Percentiles rank a stretch among this genome's conserved stretches.
Evolutionary conservation across 1,139 yeast genomes (phyloP).

Genomic region (Scheffersomyces lignicola): DNA sequence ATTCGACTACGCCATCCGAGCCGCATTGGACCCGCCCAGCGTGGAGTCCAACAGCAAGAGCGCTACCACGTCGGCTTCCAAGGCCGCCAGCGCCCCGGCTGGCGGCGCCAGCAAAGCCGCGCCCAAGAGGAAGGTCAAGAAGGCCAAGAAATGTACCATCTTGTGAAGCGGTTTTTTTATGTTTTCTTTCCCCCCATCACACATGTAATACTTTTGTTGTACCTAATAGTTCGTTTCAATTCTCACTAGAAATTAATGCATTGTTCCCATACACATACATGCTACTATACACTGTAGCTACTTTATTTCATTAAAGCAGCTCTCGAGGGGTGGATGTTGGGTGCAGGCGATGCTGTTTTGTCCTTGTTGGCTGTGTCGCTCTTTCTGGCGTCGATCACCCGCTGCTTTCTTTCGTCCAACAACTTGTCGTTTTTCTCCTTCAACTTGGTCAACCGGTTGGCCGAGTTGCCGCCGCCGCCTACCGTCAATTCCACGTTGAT

Average conservation of each 20-base stretch:
- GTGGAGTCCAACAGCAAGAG: conserved; percentile 4
- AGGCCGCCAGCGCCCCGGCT: not conserved
- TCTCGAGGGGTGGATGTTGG: conserved; percentile 62
- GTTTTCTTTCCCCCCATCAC: conserved; percentile 9
- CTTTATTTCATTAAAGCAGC: conserved; percentile 40
- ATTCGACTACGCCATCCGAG: conserved; percentile 77
- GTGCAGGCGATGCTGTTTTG: conserved; percentile 17
- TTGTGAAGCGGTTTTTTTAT: conserved; percentile 26
- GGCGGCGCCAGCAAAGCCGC: conserved; percentile 3
- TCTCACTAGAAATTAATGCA: too few relatives aligned
- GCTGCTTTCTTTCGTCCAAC: conserved; percentile 59
- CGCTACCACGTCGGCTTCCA: not conserved
- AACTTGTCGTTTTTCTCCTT: conserved; percentile 76
- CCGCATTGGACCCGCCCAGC: conserved; percentile 61
- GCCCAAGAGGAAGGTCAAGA: conserved; percentile 37
- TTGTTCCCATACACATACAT: too few relatives aligned
- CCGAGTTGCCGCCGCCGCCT: conserved; percentile 96
- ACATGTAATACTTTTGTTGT: conserved; percentile 7
- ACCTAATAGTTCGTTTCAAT: too few relatives aligned
- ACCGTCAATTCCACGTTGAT: conserved; percentile 95
- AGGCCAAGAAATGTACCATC: conserved; percentile 50
- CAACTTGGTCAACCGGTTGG: conserved; percentile 66
- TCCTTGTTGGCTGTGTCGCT: conserved; percentile 29
- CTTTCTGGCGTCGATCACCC: conserved; percentile 30
- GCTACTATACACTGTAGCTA: too few relatives aligned